Percentiles rank a stretch among this genome's conserved stretches.
Evolutionary conservation across 495 filamentous ascomycete species (phyloP).

Genomic region (Aspergillus steynii): DNA sequence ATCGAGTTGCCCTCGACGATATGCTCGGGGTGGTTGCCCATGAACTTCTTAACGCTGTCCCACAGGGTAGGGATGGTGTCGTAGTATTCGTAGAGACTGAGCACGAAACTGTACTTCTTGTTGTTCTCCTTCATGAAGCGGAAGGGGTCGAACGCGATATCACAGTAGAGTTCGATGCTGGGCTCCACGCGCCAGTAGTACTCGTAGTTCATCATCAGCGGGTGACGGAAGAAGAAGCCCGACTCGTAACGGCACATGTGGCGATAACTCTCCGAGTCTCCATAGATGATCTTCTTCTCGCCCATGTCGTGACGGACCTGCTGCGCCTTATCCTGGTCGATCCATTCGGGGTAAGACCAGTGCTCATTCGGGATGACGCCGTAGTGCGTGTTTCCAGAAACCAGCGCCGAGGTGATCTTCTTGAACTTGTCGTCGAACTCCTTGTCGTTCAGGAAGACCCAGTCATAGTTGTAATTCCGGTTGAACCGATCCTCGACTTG

Average conservation of each 20-base stretch:
- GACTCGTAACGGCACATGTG: slow-evolving; percentile 96
- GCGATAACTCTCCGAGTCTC: slow-evolving; percentile 86
- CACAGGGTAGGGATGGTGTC: slow-evolving; percentile 96
- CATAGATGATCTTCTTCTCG: slow-evolving; percentile 87
- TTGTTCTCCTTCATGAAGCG: slow-evolving; percentile 82
- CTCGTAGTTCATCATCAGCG: slow-evolving; percentile 79
- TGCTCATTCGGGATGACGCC: slow-evolving; percentile 81
- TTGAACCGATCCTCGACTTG: slow-evolving; percentile 98
- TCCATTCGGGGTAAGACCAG: slow-evolving; percentile 86
- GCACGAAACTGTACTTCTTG: slow-evolving; percentile 88
- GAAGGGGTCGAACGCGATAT: slow-evolving; percentile 82
- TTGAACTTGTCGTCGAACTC: slow-evolving; percentile 92
- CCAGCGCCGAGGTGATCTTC: slow-evolving; percentile 81
- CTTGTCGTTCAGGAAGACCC: slow-evolving; percentile 97
- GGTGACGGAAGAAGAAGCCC: slow-evolving; percentile 89
- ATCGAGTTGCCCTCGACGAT: slow-evolving; percentile 82
- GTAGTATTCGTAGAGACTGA: slow-evolving; percentile 90
- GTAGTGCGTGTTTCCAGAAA: slow-evolving; percentile 89
- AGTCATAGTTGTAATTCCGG: slow-evolving; percentile 92
- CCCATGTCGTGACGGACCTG: slow-evolving; percentile 84
- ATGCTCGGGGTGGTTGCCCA: slow-evolving; percentile 83
- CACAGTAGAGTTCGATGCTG: slow-evolving; percentile 84
- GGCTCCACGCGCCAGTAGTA: slow-evolving; percentile 95
- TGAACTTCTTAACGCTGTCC: slow-evolving; percentile 91
- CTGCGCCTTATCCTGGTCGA: slow-evolving; percentile 80